Evolutionary conservation across 2,329 filamentous ascomycete species (phyloP).

Genomic region (Colletotrichum sp.): DNA sequence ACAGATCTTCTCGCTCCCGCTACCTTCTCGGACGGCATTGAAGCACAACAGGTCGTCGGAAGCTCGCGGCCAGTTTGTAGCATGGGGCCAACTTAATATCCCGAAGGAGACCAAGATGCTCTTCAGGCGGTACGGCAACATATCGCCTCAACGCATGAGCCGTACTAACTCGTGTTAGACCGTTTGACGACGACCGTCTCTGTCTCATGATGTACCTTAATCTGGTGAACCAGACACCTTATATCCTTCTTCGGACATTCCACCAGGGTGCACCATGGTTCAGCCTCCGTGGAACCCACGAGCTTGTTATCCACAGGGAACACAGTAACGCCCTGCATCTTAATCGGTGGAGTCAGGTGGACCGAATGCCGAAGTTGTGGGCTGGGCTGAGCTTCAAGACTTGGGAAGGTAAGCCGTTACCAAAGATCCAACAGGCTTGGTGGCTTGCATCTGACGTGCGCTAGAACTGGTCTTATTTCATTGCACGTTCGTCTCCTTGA

Average conservation of each 20-base stretch:
- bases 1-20: slow-evolving; percentile 61
- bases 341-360: slow-evolving; percentile 54
- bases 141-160: background rate
- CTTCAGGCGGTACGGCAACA: slow-evolving; percentile 54
- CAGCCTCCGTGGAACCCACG: slow-evolving; percentile 57
- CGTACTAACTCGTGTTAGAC: background rate
- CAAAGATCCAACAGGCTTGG: background rate
- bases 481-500: slow-evolving; percentile 62
- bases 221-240: slow-evolving; percentile 46
- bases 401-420: slow-evolving; percentile 59
- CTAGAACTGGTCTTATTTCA: slow-evolving; percentile 66
- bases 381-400: slow-evolving; percentile 61
- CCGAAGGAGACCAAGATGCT: slow-evolving; percentile 55
- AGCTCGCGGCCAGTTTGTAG: slow-evolving; percentile 50
- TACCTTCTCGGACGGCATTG: slow-evolving; percentile 56
- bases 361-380: slow-evolving; percentile 55
- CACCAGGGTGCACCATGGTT: slow-evolving; percentile 47
- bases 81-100: slow-evolving; percentile 48
- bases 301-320: slow-evolving; percentile 57
- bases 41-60: slow-evolving; percentile 43
- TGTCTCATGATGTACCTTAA: slow-evolving; percentile 59
- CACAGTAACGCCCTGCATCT: slow-evolving; percentile 51
- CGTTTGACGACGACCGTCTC: slow-evolving; percentile 49
- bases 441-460: slow-evolving; percentile 13
- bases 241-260: slow-evolving; percentile 51